phyloP scores from a whole-genome alignment of 768 basidiomycete species.

The Termitomyces sp. region DNA sequence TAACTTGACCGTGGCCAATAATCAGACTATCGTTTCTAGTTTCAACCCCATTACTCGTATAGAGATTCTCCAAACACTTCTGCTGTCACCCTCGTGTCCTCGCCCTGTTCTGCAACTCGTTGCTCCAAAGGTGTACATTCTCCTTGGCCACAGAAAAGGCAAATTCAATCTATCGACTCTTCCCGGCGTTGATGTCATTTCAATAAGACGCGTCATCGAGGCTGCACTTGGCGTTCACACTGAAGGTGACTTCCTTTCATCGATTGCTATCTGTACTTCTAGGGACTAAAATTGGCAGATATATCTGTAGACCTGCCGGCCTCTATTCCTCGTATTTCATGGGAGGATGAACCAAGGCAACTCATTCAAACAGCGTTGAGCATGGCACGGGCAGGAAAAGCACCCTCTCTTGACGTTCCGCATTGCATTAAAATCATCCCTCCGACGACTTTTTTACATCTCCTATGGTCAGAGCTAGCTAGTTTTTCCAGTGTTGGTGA shows the following conservation, averaged over 20 bases:
- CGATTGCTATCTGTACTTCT: too few species aligned
- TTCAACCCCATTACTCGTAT: conserved; percentile 41
- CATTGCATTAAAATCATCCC: conserved; percentile 56
- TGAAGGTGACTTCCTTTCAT: conserved; percentile 26
- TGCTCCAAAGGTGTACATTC: conserved; percentile 45
- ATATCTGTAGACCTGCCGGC: neutral
- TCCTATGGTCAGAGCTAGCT: conserved; percentile 66
- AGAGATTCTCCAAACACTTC: conserved; percentile 60
- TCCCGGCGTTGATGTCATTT: conserved; percentile 23
- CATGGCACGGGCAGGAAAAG: conserved; percentile 56
- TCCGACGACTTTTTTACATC: conserved; percentile 56
- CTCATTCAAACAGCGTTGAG: conserved; percentile 54
- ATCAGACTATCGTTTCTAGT: neutral
- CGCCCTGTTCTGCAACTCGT: conserved; percentile 62
- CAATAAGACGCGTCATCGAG: conserved; percentile 33
- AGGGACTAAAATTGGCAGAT: neutral
- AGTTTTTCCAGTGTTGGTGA: conserved; percentile 51
- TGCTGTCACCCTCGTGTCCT: conserved; percentile 64
- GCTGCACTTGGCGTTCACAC: conserved; percentile 31
- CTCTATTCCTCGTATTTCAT: conserved; percentile 26
- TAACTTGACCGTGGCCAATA: neutral
- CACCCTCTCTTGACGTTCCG: conserved; percentile 60
- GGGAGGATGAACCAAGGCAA: conserved; percentile 50
- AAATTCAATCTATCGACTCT: conserved; percentile 13
- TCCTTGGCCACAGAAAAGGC: conserved; percentile 35